A percentile compares a stretch with the other conserved stretches of the same genome.
phyloP scores from a whole-genome alignment of 2,329 filamentous ascomycete genomes.

The Hypoxylon sp. region DNA sequence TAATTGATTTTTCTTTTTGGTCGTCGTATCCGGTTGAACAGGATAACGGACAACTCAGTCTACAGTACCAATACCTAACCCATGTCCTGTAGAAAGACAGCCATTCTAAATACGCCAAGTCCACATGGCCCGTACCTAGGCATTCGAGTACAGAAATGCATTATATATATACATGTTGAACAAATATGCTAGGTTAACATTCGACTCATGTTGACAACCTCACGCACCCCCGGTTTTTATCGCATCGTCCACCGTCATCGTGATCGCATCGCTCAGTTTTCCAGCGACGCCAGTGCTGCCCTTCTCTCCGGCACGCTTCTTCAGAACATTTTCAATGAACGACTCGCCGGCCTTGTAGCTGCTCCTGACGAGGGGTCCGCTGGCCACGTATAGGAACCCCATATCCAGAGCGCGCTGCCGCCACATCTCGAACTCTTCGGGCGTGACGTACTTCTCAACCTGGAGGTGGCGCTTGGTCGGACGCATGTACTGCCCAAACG shows the following conservation, averaged over 20 bases:
- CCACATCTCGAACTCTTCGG: constrained; percentile 92
- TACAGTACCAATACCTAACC: constrained; percentile 23
- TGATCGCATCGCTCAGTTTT: constrained; percentile 43
- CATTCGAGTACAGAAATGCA: constrained; percentile 1
- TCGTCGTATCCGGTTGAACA: constrained; percentile 45
- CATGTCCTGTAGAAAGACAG: background rate
- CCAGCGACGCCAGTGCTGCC: constrained; percentile 25
- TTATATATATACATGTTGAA: constrained; percentile 40
- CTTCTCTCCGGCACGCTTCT: constrained; percentile 75
- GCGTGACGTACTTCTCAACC: constrained; percentile 94
- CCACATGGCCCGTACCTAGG: constrained; percentile 15
- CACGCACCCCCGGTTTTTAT: constrained; percentile 30
- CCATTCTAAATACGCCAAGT: constrained; percentile 37
- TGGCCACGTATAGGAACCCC: constrained; percentile 97
- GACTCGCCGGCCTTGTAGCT: constrained; percentile 98
- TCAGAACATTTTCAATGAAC: constrained; percentile 98
- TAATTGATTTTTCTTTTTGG: constrained; percentile 6
- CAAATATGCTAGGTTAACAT: background rate
- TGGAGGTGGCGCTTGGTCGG: constrained; percentile 98
- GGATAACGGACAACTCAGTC: constrained; percentile 30
- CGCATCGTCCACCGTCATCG: constrained; percentile 43
- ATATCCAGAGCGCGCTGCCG: constrained; percentile 88
- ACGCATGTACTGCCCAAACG: constrained; percentile 99
- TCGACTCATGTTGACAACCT: too few species aligned
- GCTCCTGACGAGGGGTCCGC: constrained; percentile 90